Evolutionary conservation across 1,284 basidiomycete genomes (phyloP).

Genomic region (Inonotus hispidus): DNA sequence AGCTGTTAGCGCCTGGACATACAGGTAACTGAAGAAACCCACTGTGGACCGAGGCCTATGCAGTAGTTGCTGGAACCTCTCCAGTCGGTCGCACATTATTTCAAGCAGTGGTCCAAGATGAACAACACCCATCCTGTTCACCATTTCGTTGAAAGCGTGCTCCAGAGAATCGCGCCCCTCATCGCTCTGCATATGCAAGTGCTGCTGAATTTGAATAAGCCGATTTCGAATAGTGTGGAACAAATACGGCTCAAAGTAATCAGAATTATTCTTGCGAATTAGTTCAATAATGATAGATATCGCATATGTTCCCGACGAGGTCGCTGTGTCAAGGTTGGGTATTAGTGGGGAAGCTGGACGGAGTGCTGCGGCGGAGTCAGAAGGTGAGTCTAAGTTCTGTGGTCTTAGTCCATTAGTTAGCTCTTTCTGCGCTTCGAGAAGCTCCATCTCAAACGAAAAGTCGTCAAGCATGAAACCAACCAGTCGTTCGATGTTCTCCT

Average conservation of each 20-base stretch:
- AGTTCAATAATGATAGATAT: slow-evolving; percentile 93
- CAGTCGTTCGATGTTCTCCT: slow-evolving; percentile 69
- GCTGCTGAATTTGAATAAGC: slow-evolving; percentile 82
- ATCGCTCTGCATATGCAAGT: slow-evolving; percentile 44
- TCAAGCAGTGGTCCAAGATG: slow-evolving; percentile 84
- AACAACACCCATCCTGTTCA: slow-evolving; percentile 89
- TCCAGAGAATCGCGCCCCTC: slow-evolving; percentile 72
- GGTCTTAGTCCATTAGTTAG: slow-evolving; percentile 18
- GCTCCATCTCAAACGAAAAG: slow-evolving; percentile 36
- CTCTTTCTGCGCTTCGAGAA: slow-evolving; percentile 23
- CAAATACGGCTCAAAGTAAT: slow-evolving; percentile 98
- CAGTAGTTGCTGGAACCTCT: slow-evolving; percentile 70
- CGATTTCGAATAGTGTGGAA: slow-evolving; percentile 92
- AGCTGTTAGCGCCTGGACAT: slow-evolving; percentile 1
- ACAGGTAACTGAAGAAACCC: slow-evolving; percentile 26
- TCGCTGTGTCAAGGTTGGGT: slow-evolving; percentile 73
- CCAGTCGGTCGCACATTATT: slow-evolving; percentile 70
- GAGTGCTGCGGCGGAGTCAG: background rate
- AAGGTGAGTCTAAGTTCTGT: slow-evolving; percentile 22
- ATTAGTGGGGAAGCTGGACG: slow-evolving; percentile 24
- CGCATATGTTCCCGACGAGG: slow-evolving; percentile 85
- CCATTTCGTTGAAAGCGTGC: slow-evolving; percentile 80
- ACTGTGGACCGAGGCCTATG: slow-evolving; percentile 72
- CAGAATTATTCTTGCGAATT: slow-evolving; percentile 98
- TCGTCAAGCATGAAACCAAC: slow-evolving; percentile 78